These are phyloP conservation scores for Aspergillus novofumigatus DNA, from an alignment of 2,329 filamentous ascomycete genomes.

Conservation along the genomic window DNA sequence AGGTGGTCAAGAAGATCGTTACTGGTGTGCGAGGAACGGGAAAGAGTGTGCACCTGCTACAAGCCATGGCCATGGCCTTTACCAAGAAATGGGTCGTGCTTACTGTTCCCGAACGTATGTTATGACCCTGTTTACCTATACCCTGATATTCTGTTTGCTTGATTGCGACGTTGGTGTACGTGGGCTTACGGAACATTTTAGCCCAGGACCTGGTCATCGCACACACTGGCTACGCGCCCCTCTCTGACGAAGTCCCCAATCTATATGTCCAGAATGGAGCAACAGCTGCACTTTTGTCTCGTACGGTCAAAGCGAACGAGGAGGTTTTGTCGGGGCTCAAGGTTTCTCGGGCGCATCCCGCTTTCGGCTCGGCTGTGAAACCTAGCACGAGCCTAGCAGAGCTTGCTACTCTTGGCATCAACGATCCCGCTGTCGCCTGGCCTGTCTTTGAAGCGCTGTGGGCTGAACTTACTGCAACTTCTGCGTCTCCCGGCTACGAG, in stretches of 20 bases:
- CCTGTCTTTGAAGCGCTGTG: slow-evolving; percentile 75
- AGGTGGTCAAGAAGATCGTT: slow-evolving; percentile 57
- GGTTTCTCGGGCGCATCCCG: slow-evolving; percentile 52
- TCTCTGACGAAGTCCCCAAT: slow-evolving; percentile 51
- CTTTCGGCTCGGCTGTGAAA: slow-evolving; percentile 58
- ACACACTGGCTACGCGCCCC: slow-evolving; percentile 72
- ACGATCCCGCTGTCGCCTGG: slow-evolving; percentile 75
- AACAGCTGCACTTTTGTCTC: slow-evolving; percentile 67
- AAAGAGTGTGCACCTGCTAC: slow-evolving; percentile 81
- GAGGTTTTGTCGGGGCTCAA: slow-evolving; percentile 54
- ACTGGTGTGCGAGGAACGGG: slow-evolving; percentile 71
- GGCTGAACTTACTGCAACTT: slow-evolving; percentile 64
- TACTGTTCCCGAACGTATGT: slow-evolving; percentile 79
- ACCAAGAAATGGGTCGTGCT: slow-evolving; percentile 85
- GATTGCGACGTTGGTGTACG: neutral
- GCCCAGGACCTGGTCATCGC: slow-evolving; percentile 78
- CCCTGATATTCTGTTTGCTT: slow-evolving; percentile 6
- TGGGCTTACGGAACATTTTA: slow-evolving; percentile 31
- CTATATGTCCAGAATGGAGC: slow-evolving; percentile 76
- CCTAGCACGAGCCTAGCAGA: slow-evolving; percentile 59
- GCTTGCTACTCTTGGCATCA: slow-evolving; percentile 64
- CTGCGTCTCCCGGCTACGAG: slow-evolving; percentile 41
- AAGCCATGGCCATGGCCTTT: slow-evolving; percentile 77
- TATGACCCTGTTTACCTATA: neutral
- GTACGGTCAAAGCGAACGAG: slow-evolving; percentile 69